Evolutionary conservation across 371 early-diverging fungal species (phyloP), one percentile per base, ranked within the genome.

Genomic region (Apophysomyces sp.): DNA sequence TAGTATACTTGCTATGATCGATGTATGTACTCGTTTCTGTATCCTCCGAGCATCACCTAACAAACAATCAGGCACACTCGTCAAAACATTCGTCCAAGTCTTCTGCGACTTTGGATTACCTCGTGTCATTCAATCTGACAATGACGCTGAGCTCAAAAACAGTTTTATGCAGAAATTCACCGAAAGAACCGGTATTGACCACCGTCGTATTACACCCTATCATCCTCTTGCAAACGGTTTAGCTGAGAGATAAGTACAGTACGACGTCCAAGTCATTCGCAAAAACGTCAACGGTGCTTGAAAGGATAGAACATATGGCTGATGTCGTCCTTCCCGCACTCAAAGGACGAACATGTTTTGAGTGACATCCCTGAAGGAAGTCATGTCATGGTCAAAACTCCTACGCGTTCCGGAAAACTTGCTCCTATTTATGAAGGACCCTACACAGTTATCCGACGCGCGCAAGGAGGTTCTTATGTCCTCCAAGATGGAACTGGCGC

Each of bases 71-170:
- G 51, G 36, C 28, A 66, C 69, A 1, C 32, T 76, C 32, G 73
- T 61, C 12, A 51, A 63, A 51, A n/a, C 49, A 21, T 31, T 67
- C 0, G 27, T 66, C 0, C 26, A 67, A 13, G 52, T 69, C 12
- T 77, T 69, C 32, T 65, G 60, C 36, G 61, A 62, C 39, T 73
- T 68, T 55, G 72, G 72, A 1, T 36, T 69, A 18, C 60, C 67
- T 9, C 29, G 31, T 18, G 49, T 71, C 0, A 56, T 68, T 1
- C 60, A 62, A 57, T 32, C 49, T 3, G 69, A 73, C 55, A 76
- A 73, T 62, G 77, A 73, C 16, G 58, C 55, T 18, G 71, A 77
- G 60, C 71, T 66, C 24, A 37, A 52, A 0, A 71, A 71, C 53
- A n/a, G 49, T 5, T 34, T 60, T 11, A 52, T 60, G 52, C 29